These are phyloP conservation scores for Leccinellum luteum DNA, from an alignment of 768 basidiomycete genomes.

Conservation along the genomic window DNA sequence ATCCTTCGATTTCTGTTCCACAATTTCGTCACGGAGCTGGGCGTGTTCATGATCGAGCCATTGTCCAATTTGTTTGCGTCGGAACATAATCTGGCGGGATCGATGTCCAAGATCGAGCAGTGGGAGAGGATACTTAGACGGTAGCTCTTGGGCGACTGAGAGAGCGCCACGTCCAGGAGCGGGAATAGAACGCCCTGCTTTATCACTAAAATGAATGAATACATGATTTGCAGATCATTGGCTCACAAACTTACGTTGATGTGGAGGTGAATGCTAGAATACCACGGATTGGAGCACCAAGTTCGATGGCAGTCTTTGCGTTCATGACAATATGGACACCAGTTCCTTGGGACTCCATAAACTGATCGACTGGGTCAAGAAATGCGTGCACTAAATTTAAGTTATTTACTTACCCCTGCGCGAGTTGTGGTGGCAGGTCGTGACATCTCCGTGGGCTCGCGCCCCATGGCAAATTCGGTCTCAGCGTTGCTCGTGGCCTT, in stretches of 20 bases:
- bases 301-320: slow-evolving; percentile 91
- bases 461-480: slow-evolving; percentile 98
- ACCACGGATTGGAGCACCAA: slow-evolving; percentile 91
- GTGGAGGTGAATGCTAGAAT: slow-evolving; percentile 96
- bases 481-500: slow-evolving; percentile 97
- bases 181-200: slow-evolving; percentile 96
- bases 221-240: neutral
- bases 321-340: slow-evolving; percentile 98
- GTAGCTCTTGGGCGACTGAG: slow-evolving; percentile 81
- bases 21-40: slow-evolving; percentile 78
- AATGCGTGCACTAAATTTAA: neutral
- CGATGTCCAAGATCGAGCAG: slow-evolving; percentile 87
- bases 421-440: slow-evolving; percentile 95
- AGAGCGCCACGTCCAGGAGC: slow-evolving; percentile 95
- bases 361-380: slow-evolving; percentile 39
- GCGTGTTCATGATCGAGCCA: slow-evolving; percentile 91
- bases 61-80: slow-evolving; percentile 89
- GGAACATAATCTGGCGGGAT: slow-evolving; percentile 91
- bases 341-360: slow-evolving; percentile 96
- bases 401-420: slow-evolving; percentile 66
- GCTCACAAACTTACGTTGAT: slow-evolving; percentile 66
- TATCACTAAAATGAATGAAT: slow-evolving; percentile 60
- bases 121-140: slow-evolving; percentile 73
- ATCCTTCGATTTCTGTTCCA: slow-evolving; percentile 53
- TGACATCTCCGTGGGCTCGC: slow-evolving; percentile 98